Conservation (phyloP, 2,329 filamentous ascomycete species). For the Dactylonectria macrodidyma region DNA sequence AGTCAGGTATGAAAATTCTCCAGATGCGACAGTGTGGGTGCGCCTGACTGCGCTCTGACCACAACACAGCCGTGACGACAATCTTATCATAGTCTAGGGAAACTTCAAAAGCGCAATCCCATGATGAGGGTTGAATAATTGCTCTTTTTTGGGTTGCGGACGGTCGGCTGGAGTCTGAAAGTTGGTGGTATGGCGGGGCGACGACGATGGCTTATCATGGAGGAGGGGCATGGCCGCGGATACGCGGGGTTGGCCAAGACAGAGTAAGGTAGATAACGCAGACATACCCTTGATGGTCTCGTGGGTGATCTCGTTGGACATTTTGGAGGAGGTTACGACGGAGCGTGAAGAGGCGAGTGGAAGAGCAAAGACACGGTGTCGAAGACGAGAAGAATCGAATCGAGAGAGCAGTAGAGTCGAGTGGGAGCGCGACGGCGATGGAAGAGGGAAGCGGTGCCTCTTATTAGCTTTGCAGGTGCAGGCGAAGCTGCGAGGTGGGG, state of each 20-base stretch:
- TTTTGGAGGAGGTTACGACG: conserved; percentile 57
- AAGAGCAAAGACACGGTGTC: conserved; percentile 22
- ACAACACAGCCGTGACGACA: not conserved
- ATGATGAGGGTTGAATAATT: not conserved
- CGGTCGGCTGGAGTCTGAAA: not conserved
- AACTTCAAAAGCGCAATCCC: not conserved
- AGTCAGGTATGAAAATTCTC: conserved; percentile 17
- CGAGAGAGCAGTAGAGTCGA: conserved; percentile 25
- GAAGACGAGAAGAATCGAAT: conserved; percentile 35
- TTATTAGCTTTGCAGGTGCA: conserved; percentile 34
- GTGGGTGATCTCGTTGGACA: conserved; percentile 79
- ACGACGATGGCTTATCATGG: conserved; percentile 40
- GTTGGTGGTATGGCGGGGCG: conserved; percentile 9
- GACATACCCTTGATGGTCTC: conserved; percentile 81
- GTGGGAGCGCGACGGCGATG: conserved; percentile 38
- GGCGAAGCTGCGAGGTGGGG: conserved; percentile 37
- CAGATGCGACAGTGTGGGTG: not conserved
- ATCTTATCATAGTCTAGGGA: not conserved
- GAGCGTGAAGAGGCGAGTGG: conserved; percentile 26
- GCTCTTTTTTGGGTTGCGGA: conserved; percentile 3
- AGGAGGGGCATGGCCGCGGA: conserved; percentile 43
- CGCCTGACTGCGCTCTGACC: not conserved
- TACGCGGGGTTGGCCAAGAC: conserved; percentile 37
- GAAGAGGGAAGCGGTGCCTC: conserved; percentile 41
- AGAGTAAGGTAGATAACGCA: conserved; percentile 16